Conservation (phyloP, 805 yeast genomes). For the Torulaspora microellipsoides region DNA sequence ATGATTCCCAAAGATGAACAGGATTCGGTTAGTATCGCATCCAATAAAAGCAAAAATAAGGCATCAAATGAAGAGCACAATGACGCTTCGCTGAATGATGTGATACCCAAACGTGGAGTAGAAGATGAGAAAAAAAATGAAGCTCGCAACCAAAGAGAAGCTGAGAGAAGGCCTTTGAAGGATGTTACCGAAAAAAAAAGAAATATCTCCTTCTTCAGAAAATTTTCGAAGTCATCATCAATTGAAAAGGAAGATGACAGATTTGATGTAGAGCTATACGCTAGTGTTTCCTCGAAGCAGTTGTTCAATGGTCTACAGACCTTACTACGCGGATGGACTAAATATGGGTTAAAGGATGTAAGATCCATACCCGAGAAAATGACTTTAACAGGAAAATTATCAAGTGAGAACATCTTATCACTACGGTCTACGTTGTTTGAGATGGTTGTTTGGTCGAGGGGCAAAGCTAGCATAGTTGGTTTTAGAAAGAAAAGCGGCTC, state of each 20-base stretch:
- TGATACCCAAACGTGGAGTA: constrained; percentile 11
- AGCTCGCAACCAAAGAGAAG: constrained; percentile 4
- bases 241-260: constrained; percentile 11
- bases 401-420: constrained; percentile 57
- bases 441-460: constrained; percentile 45
- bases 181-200: constrained; percentile 22
- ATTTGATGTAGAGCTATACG: constrained; percentile 24
- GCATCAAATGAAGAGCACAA: neutral
- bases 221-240: constrained; percentile 27
- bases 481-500: constrained; percentile 67
- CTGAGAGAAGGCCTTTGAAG: constrained; percentile 13
- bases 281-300: constrained; percentile 42
- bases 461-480: constrained; percentile 48
- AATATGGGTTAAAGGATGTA: constrained; percentile 61
- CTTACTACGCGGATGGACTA: constrained; percentile 61
- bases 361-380: constrained; percentile 40
- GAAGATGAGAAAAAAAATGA: constrained; percentile 1
- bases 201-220: constrained; percentile 33
- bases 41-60: constrained; percentile 10
- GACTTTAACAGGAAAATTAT: constrained; percentile 55
- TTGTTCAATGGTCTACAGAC: constrained; percentile 61
- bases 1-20: constrained; percentile 18
- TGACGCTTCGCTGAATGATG: constrained; percentile 13
- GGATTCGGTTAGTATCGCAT: constrained; percentile 26
- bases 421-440: constrained; percentile 61